Percentiles rank a stretch among this genome's conserved stretches.
Conservation (phyloP, 306 rosid genomes). For the Vachellia collinsii region DNA sequence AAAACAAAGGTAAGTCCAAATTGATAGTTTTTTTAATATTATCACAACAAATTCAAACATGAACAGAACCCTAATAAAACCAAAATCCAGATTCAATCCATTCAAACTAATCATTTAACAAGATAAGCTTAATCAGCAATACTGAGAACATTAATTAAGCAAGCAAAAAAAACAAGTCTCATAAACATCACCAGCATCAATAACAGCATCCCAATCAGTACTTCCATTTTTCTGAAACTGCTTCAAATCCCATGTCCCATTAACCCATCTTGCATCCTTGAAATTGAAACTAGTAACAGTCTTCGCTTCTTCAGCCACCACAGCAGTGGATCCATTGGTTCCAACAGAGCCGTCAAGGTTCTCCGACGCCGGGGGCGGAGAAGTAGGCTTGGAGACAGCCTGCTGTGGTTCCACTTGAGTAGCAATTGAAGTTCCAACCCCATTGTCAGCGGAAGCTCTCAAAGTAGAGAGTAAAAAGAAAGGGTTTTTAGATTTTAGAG, state of each 20-base stretch:
- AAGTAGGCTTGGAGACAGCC: conserved; percentile 7
- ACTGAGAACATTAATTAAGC: background rate
- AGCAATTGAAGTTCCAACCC: conserved; percentile 50
- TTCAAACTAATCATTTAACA: background rate
- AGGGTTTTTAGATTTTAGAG: conserved; percentile 47
- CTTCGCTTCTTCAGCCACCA: conserved; percentile 46
- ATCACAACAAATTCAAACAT: background rate
- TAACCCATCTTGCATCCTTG: conserved; percentile 74
- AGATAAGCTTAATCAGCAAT: background rate
- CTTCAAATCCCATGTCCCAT: conserved; percentile 95
- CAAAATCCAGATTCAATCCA: background rate
- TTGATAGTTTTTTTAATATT: background rate
- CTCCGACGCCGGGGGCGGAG: conserved; percentile 22
- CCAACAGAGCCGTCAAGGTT: conserved; percentile 43
- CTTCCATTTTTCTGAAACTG: conserved; percentile 77
- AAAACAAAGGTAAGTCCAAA: background rate
- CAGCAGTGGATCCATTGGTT: conserved; percentile 58
- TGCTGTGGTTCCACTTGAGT: conserved; percentile 39
- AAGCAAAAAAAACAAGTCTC: conserved; percentile 9
- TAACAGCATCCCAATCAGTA: conserved; percentile 95
- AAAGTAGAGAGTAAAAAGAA: conserved; percentile 28
- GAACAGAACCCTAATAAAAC: background rate
- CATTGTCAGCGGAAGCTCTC: conserved; percentile 64
- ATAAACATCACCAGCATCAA: conserved; percentile 79
- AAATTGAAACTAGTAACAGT: conserved; percentile 50